A percentile compares a stretch with the other conserved stretches of the same genome.
phyloP scores from a whole-genome alignment of 2,329 filamentous ascomycete genomes.

The Lachnellula arida region DNA sequence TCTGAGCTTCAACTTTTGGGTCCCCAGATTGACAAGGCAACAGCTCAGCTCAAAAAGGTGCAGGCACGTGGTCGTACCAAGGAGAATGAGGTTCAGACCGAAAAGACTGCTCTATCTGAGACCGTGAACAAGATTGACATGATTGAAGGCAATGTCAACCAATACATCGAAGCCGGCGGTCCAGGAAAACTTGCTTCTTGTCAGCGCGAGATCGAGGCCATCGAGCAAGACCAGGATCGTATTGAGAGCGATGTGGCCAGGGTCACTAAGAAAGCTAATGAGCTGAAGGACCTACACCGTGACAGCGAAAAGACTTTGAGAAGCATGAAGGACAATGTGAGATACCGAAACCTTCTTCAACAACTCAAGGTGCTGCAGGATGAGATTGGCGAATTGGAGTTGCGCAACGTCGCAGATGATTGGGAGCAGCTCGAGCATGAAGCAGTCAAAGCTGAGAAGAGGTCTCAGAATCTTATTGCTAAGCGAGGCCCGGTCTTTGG shows the following conservation, averaged over 20 bases:
- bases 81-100: conserved; percentile 67
- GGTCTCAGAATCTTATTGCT: conserved; percentile 65
- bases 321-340: conserved; percentile 83
- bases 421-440: conserved; percentile 69
- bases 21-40: conserved; percentile 71
- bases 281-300: conserved; percentile 69
- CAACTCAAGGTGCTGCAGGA: conserved; percentile 60
- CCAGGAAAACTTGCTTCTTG: conserved; percentile 65
- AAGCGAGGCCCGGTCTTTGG: conserved; percentile 72
- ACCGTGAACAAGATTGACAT: conserved; percentile 73
- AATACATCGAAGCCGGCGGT: conserved; percentile 73
- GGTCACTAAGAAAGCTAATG: conserved; percentile 68
- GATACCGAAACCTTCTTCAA: conserved; percentile 71
- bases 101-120: conserved; percentile 65
- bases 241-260: conserved; percentile 64
- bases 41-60: conserved; percentile 72
- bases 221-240: conserved; percentile 61
- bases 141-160: conserved; percentile 71
- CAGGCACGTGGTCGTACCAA: conserved; percentile 65
- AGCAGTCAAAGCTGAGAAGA: conserved; percentile 60
- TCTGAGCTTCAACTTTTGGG: conserved; percentile 67
- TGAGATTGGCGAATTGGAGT: conserved; percentile 71
- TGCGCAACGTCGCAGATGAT: conserved; percentile 77
- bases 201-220: conserved; percentile 60
- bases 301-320: conserved; percentile 80